phyloP scores from a whole-genome alignment of 345 rosid genomes.

The Gossypium ekmanianum region DNA sequence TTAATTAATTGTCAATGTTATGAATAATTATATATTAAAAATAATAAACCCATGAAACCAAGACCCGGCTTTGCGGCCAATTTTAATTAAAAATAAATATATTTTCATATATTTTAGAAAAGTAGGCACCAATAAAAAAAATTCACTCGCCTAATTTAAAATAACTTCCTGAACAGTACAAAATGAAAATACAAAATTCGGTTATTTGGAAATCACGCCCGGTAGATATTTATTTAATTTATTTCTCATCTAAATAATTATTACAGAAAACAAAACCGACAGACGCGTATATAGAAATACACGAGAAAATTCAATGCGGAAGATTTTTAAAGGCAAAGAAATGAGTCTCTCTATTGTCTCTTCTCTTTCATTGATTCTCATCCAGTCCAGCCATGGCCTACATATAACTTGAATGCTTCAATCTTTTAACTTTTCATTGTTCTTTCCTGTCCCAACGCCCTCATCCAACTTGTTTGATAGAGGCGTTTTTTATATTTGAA shows the following conservation, averaged over 20 bases:
- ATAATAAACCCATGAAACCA: no score
- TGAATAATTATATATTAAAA: no score
- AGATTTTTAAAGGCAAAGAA: constrained; percentile 13
- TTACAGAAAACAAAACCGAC: constrained; percentile 6
- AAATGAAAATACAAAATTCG: background rate
- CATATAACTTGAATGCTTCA: constrained; percentile 21
- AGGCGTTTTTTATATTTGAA: background rate
- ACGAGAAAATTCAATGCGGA: constrained; percentile 7
- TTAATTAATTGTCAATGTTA: no score
- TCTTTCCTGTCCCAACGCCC: background rate
- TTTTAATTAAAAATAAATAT: no score
- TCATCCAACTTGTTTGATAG: background rate
- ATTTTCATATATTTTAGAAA: no score
- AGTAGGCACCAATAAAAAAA: no score
- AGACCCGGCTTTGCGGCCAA: no score
- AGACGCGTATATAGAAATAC: background rate
- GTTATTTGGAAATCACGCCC: background rate
- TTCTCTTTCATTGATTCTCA: background rate
- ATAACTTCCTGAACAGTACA: no score
- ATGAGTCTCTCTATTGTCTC: background rate
- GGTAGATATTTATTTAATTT: background rate
- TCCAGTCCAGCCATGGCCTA: constrained; percentile 16
- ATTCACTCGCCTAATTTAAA: no score
- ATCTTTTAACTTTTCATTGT: background rate
- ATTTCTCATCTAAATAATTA: background rate